Conservation (phyloP, 192 early-diverging fungal genomes). For the Bifiguratus adelaidae region DNA sequence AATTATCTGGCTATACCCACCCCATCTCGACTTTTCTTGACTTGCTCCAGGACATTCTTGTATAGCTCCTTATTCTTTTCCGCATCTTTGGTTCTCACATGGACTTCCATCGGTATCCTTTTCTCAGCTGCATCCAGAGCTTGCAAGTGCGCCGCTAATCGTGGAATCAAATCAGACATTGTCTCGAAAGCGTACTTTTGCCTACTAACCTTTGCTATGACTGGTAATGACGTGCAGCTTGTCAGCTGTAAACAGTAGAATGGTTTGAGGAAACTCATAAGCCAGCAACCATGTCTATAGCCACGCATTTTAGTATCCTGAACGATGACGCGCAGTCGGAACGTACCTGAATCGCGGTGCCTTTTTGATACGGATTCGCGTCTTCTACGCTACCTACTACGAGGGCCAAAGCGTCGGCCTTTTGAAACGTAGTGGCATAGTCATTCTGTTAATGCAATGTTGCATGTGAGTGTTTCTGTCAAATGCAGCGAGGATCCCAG, state of each 20-base stretch:
- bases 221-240: constrained; percentile 72
- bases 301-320: not conserved
- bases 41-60: constrained; percentile 37
- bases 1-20: not conserved
- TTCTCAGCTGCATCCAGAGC: constrained; percentile 45
- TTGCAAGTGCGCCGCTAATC: constrained; percentile 44
- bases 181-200: not conserved
- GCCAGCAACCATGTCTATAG: constrained; percentile 84
- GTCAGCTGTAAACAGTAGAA: constrained; percentile 64
- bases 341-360: constrained; percentile 52
- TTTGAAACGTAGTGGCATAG: constrained; percentile 22
- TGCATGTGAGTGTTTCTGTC: not conserved
- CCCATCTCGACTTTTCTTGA: constrained; percentile 24
- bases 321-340: not conserved
- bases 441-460: not conserved
- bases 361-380: constrained; percentile 63
- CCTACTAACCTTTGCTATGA: constrained; percentile 59
- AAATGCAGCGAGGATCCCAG: not conserved
- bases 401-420: constrained; percentile 48
- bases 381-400: constrained; percentile 59
- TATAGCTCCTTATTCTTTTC: constrained; percentile 59
- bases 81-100: constrained; percentile 67
- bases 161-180: not conserved
- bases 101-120: constrained; percentile 62
- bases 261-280: constrained; percentile 83